Base-by-base conservation (phyloP, 1,139 yeast species). In the Meyerozyma guilliermondii region DNA sequence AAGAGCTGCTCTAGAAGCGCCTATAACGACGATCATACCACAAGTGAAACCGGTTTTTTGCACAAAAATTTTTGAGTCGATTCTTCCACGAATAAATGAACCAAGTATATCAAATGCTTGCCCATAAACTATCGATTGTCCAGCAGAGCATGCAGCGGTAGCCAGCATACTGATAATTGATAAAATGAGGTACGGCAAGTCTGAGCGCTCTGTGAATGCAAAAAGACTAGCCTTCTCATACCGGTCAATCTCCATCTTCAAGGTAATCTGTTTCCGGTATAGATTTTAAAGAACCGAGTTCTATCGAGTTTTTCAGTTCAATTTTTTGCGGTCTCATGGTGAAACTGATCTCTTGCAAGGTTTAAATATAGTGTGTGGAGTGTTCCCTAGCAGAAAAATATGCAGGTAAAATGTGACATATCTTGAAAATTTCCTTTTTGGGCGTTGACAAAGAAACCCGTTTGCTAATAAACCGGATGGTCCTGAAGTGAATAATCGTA, bases 11-110 rank as follows among this genome's bases (percentile, higher is more conserved):
- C 78, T 67, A 0, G 70, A 80, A 0, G 71, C 70, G 3, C 91
- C 95, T 3, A 83, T 59, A 0, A 74, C 68, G 49, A 81, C 68
- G 4, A 87, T 66, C 5, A 78, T 64, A 48, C 80, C 78, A 41
- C 86, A 74, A 16, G 76, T 65, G 27, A 68, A 49, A 24, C 74
- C 65, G 5, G 81, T 65, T 11, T 71, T 71, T 5, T 55, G 49
- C 48, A 80, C 59, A 47, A 81, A 81, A 0, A 13, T 35, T 0
- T 18, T 23, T 7, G 34, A n/a, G 3, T 41, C 27, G 7, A 17
- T 16, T 30, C 37, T 34, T 8, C 31, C 35, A 3, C 49, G 49
- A n/a, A 48, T 39, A 17, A 34, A 50, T 13, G 18, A 18, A 9
- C 24, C 24, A 33, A 33, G 36, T 1, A 3, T 5, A 5, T 33